These are phyloP conservation scores for Ophiobolus disseminans DNA, from an alignment of 2,329 filamentous ascomycete species.

Conservation along the genomic window DNA sequence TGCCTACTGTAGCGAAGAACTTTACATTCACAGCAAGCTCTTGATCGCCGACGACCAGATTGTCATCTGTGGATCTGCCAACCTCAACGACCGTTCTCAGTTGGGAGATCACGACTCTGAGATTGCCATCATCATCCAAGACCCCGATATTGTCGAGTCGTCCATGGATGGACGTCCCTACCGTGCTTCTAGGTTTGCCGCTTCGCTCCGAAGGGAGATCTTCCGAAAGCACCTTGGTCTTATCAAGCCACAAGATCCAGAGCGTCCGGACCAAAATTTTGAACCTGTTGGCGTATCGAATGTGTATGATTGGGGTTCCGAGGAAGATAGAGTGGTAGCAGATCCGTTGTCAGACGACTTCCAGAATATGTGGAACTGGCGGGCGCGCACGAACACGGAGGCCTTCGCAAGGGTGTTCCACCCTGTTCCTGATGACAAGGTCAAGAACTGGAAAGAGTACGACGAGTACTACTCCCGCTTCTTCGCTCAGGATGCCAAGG, in stretches of 20 bases:
- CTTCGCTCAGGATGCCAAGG: slow-evolving; percentile 61
- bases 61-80: slow-evolving; percentile 80
- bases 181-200: slow-evolving; percentile 76
- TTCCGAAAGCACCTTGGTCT: slow-evolving; percentile 93
- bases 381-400: slow-evolving; percentile 79
- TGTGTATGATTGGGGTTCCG: slow-evolving; percentile 57
- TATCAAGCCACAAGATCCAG: slow-evolving; percentile 73
- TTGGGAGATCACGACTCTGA: slow-evolving; percentile 85
- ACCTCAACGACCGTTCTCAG: slow-evolving; percentile 76
- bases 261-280: slow-evolving; percentile 65
- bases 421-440: slow-evolving; percentile 72
- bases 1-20: slow-evolving; percentile 68
- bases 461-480: slow-evolving; percentile 72
- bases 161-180: slow-evolving; percentile 76
- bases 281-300: slow-evolving; percentile 65
- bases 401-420: slow-evolving; percentile 85
- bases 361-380: slow-evolving; percentile 73
- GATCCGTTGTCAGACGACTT: slow-evolving; percentile 77
- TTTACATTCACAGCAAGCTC: slow-evolving; percentile 72
- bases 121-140: slow-evolving; percentile 88
- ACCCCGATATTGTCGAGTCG: slow-evolving; percentile 72
- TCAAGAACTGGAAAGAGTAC: slow-evolving; percentile 76
- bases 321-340: slow-evolving; percentile 64
- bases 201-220: slow-evolving; percentile 81
- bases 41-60: slow-evolving; percentile 82